Evolutionary conservation across 176 grass and related monocot species (phyloP), one percentile per base, ranked within the genome.

Genomic region (Bolboschoenus planiculmis): DNA sequence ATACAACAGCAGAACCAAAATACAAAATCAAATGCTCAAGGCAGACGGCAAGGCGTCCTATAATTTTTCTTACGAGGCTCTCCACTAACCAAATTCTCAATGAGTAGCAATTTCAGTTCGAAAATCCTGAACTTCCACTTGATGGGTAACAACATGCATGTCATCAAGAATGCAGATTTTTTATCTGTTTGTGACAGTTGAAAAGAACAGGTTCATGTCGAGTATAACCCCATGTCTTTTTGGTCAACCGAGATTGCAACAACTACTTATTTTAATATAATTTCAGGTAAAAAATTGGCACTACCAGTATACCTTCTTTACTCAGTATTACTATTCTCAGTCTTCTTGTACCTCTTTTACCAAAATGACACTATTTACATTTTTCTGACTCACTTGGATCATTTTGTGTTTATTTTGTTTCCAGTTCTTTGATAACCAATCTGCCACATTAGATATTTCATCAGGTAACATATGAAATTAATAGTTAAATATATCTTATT

Each of bases 131-230:
- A 29, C 23, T 30, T 87, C 83, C 10, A 97, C 14, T 3, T 81
- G 85, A 87, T 97, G 95, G 95, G 94, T 92, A 65, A 97, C 83
- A 3, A 88, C 92, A 1, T 84, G 86, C 10, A 87, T 81, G 79
- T 97, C 90, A 6, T 97, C 87, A 35, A 94, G 83, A 61, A 89
- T 13, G 15, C 94, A 97, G 66, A 85, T 94, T 87, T 91, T 90
- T 80, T 90, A 83, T 54, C 62, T 90, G 81, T 92, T 94, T 91
- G 90, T 0, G 81, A 3, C n/a, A n/a, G 31, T 91, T 30, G 88
- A 86, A 80, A 97, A 94, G 80, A 97, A 97, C 3, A 86, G 90
- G 71, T 87, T 91, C 62, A 97, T 59, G 46, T 97, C 92, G 1
- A 89, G 86, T 15, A 2, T 97, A 94, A 53, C 94, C 94, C 60